Evolutionary conservation across 345 rosid genomes (phyloP).

Genomic region (Salix brachista): DNA sequence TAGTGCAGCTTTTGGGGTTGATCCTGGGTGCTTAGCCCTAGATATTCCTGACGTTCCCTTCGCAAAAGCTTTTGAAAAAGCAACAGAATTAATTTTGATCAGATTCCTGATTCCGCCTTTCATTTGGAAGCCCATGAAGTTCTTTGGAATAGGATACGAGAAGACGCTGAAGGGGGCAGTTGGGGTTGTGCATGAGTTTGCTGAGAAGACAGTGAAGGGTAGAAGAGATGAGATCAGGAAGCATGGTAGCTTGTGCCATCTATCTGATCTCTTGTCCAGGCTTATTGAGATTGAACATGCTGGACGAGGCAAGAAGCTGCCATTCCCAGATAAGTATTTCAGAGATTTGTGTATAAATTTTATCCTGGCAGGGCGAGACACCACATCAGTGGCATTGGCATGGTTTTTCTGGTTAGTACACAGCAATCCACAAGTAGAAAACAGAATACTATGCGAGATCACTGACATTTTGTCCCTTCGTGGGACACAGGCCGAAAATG

Average conservation of each 20-base stretch:
- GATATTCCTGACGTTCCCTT: constrained; percentile 61
- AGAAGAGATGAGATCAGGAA: constrained; percentile 15
- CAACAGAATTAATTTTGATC: constrained; percentile 57
- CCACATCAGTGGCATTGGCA: constrained; percentile 63
- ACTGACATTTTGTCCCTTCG: constrained; percentile 15
- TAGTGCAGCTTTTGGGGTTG: constrained; percentile 58
- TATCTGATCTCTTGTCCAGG: constrained; percentile 59
- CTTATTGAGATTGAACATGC: constrained; percentile 40
- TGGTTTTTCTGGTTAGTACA: constrained; percentile 78
- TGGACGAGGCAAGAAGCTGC: constrained; percentile 20
- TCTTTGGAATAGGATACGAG: constrained; percentile 54
- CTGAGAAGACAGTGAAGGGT: constrained; percentile 32
- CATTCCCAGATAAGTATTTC: constrained; percentile 38
- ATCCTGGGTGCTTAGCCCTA: constrained; percentile 60
- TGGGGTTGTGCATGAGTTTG: constrained; percentile 55
- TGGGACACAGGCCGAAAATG: neutral
- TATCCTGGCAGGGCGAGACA: constrained; percentile 75
- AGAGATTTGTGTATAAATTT: constrained; percentile 63
- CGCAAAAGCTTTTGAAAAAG: constrained; percentile 75
- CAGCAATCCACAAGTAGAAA: constrained; percentile 50
- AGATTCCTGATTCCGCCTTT: constrained; percentile 64
- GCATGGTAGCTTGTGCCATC: constrained; percentile 13
- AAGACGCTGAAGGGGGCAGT: constrained; percentile 49
- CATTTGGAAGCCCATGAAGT: constrained; percentile 67
- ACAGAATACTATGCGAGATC: constrained; percentile 43